Evolutionary conservation across 2,329 filamentous ascomycete species (phyloP), one percentile per base, ranked within the genome.

Genomic region (Beauveria asiatica): DNA sequence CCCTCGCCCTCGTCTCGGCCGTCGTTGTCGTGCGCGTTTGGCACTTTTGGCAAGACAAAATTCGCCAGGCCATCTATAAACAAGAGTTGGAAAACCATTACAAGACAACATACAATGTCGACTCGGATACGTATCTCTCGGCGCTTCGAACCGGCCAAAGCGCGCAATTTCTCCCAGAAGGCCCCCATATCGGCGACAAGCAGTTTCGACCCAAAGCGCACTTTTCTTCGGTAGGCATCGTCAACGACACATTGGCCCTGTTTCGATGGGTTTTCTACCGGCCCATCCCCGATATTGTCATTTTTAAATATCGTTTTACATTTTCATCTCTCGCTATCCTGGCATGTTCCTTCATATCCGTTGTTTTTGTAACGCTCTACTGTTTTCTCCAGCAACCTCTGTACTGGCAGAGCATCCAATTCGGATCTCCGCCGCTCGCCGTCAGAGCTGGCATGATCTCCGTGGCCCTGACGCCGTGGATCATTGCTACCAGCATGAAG

Each of bases 1-100:
- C 88, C 57, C 73, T 95, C 53, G 84, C 86, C 55, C 73, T 97
- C 62, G 80, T 92, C 64, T 80, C 82, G 30, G 68, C 84, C 58
- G 85, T 92, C 5, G 76, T 88, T 11, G 68, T 87, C 11, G 78
- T 93, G 70, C 85, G 91, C 65, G 80, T 89, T 70, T 96, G 92
- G 80, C 89, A 96, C 73, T 86, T 88, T 66, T 96, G 91, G 87
- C 91, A 92, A 67, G 92, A 97, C 77, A 95, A 94, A 76, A 90
- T 96, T 65, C 85, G 92, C 65, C 89, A 92, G 66, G 92, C 91
- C 64, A 84, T 94, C 62, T 90, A 94, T 76, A 93, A 95, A 75
- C 87, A 94, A 69, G 85, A 90, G 70, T 80, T 90, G 67, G 81
- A 89, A 69, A 81, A 86, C 67, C 82, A 87, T 67, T 86, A 83